A percentile compares a stretch with the other conserved stretches of the same genome.
Evolutionary conservation across 225 moss, liverwort and hornwort genomes (phyloP).

Genomic region (Neckera pumila): DNA sequence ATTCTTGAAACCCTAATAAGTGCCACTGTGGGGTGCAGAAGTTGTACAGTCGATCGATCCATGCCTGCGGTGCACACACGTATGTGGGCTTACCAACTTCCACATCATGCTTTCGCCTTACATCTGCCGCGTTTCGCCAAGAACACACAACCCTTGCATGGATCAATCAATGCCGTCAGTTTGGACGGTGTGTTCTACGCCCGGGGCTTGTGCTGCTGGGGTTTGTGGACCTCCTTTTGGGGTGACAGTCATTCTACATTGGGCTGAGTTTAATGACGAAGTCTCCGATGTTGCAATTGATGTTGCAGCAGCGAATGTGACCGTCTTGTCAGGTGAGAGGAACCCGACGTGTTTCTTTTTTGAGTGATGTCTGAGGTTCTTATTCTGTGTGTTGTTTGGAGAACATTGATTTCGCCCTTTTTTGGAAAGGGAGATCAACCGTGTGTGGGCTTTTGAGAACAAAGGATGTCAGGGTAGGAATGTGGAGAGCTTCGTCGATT

Average conservation of each 20-base stretch:
- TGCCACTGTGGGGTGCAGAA: not conserved
- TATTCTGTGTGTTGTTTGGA: not conserved
- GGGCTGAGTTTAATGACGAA: not conserved
- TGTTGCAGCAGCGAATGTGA: not conserved
- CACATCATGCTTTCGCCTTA: not conserved
- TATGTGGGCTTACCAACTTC: conserved; percentile 3
- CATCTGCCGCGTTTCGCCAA: not conserved
- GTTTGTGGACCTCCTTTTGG: not conserved
- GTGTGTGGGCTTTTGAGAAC: not conserved
- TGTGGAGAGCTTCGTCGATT: not conserved
- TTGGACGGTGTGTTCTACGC: not conserved
- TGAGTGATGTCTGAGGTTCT: not conserved
- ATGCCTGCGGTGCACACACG: conserved; percentile 2
- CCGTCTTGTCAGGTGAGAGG: not conserved
- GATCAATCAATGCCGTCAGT: not conserved
- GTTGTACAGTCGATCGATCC: not conserved
- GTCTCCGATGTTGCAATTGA: not conserved
- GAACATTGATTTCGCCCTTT: not conserved
- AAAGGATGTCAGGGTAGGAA: not conserved
- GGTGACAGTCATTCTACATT: not conserved
- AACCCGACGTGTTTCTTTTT: not conserved
- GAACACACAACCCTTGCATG: not conserved
- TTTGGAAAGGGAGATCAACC: not conserved
- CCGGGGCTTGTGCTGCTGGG: not conserved
- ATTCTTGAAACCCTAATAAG: not conserved